Base-by-base conservation (phyloP, 23 red algal genomes). In the Chondrus crispus region DNA sequence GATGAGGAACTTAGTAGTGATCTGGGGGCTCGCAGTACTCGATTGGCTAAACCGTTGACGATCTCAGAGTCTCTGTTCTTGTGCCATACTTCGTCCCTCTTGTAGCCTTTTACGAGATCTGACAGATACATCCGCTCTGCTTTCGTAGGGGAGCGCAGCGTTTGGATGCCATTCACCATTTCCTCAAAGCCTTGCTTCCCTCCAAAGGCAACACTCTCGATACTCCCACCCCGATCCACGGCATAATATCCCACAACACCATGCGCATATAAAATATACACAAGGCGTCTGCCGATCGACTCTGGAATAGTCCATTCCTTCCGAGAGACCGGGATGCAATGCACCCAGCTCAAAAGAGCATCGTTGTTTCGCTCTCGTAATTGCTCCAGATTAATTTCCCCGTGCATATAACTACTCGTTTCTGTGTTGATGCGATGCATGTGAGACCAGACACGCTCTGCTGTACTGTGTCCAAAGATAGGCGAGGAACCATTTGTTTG, bases 271-370 rank as follows among this genome's bases (percentile, higher is more conserved):
- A 94, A 57, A 38, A 88, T 80, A 51, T 94, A 94, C 1, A 94
- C 92, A 26, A 94, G 70, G 24, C 82, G 74, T 54, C 74, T 81
- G 20, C 92, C 73, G 46, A 88, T 81, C 35, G 92, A 87, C 49
- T 94, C 92, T 28, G 92, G 92, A 16, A 94, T 83, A 47, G 68
- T 87, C 92, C 92, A 94, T 80, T 87, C 92, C 20, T 79, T 73
- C 44, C 82, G 48, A 13, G 92, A 87, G 14, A 78, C 72, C 12
- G 92, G 92, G 19, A 76, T 81, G 43, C 82, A 87, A 29, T 87
- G 92, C 12, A 94, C 48, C 92, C 92, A 94, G 42, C 81, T 46
- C 55, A 82, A 22, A 8, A 94, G 68, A 0, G 82, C 82, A 42
- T 64, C 82, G 70, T 43, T 80, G 44, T 94, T 94, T 18, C 92